phyloP scores from a whole-genome alignment of 495 filamentous ascomycete species.

The Aspergillus campestris region DNA sequence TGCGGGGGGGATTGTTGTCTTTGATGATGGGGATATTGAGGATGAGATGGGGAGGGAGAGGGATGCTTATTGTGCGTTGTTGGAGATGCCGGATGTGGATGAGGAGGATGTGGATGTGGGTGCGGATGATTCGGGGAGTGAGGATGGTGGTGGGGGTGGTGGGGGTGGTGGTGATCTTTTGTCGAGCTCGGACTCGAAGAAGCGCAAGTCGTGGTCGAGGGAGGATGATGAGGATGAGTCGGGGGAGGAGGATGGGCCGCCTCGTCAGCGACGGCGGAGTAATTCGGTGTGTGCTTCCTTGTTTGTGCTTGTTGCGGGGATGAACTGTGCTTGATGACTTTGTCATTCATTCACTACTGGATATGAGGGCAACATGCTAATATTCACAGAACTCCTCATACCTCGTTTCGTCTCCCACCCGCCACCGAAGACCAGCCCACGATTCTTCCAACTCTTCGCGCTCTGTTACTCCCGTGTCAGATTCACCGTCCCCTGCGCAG shows the following conservation, averaged over 20 bases:
- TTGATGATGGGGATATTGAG: constrained; percentile 94
- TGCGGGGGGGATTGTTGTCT: constrained; percentile 78
- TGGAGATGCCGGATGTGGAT: constrained; percentile 84
- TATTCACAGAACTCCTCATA: constrained; percentile 47
- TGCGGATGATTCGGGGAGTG: constrained; percentile 36
- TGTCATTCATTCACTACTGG: not conserved
- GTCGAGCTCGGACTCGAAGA: constrained; percentile 39
- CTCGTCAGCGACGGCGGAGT: constrained; percentile 70
- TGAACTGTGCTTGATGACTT: not conserved
- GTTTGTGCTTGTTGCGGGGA: not conserved
- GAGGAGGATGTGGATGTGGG: constrained; percentile 48
- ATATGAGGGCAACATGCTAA: constrained; percentile 14
- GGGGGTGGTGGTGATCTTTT: constrained; percentile 3
- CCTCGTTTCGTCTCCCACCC: constrained; percentile 40
- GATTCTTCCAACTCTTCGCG: constrained; percentile 40
- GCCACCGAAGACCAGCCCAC: constrained; percentile 25
- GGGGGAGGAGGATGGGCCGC: constrained; percentile 59
- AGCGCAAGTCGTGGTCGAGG: constrained; percentile 80
- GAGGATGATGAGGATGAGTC: constrained; percentile 61
- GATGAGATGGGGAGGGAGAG: constrained; percentile 68
- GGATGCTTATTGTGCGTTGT: constrained; percentile 71
- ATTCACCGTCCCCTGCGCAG: constrained; percentile 51
- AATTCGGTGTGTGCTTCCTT: constrained; percentile 59
- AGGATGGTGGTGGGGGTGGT: constrained; percentile 31
- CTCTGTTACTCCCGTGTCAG: constrained; percentile 35